Evolutionary conservation across 208 protist genomes (phyloP).

Genomic region (Trypanosoma mega): DNA sequence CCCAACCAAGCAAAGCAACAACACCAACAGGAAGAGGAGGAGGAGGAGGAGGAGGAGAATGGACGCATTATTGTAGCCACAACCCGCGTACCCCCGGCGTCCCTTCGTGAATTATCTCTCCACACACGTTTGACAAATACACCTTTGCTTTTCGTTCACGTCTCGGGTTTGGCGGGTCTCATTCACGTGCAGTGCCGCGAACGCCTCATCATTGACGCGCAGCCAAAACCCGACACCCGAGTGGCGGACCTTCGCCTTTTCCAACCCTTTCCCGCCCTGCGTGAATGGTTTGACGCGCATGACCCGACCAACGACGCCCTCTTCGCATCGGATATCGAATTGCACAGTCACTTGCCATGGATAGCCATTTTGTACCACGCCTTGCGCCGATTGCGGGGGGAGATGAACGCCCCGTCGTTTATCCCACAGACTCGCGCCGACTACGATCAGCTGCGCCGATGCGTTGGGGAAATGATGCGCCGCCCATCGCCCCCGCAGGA

Average conservation of each 20-base stretch:
- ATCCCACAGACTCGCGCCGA: constrained; percentile 11
- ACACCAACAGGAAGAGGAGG: background rate
- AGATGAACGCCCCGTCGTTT: constrained; percentile 5
- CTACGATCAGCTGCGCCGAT: constrained; percentile 11
- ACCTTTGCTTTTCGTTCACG: constrained; percentile 81
- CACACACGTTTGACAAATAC: constrained; percentile 13
- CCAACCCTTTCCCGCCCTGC: constrained; percentile 82
- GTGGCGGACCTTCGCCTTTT: constrained; percentile 91
- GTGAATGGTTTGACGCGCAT: constrained; percentile 56
- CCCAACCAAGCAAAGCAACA: too few relatives aligned
- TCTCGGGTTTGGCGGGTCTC: constrained; percentile 89
- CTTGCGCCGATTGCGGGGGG: constrained; percentile 37
- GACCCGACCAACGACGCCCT: constrained; percentile 44
- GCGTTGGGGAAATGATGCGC: constrained; percentile 18
- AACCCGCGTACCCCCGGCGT: constrained; percentile 13
- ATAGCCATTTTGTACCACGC: constrained; percentile 81
- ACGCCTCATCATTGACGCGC: constrained; percentile 46
- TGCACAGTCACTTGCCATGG: constrained; percentile 89
- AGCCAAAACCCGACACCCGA: constrained; percentile 36
- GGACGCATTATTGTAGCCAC: constrained; percentile 17
- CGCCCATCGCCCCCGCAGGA: constrained; percentile 36
- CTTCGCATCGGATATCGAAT: constrained; percentile 36
- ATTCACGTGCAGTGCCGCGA: constrained; percentile 69
- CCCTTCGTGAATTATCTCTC: constrained; percentile 6
- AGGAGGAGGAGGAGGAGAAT: background rate